Base-by-base conservation (phyloP, 2,329 filamentous ascomycete genomes). In the Penicillium sp. region DNA sequence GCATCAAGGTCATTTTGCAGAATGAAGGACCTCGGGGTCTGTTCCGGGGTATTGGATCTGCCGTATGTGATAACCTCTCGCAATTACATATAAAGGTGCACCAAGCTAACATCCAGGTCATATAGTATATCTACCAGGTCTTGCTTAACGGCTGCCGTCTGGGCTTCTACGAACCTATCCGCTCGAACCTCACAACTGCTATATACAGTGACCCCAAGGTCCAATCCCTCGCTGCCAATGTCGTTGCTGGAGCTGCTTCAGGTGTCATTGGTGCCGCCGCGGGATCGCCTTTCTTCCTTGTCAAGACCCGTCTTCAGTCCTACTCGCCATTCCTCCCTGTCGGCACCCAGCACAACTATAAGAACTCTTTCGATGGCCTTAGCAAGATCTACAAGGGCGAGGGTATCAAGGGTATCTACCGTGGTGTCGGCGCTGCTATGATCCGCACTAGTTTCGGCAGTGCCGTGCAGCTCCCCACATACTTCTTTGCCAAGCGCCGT, bases 81-180 rank as follows among this genome's bases (percentile, higher is more conserved):
- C n/a, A 49, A 19, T 8, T 19, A 5, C 13, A 17, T 19, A 25
- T 31, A 40, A 12, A 45, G 12, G 2, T 7, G 4, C 27, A 21
- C 10, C 9, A 15, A 17, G 9, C 56, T 57, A 48, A 61, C 27
- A 4, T 19, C 25, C 8, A 42, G 29, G 23, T 42, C 61, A 45
- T 57, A 54, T 69, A 86, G 83, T 99, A 97, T 76, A 82, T 96
- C 72, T 99, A 99, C 80, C 94, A 99, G 79, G 86, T 97, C 70
- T 86, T 96, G 51, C 87, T 99, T 69, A 99, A 99, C 75, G 94
- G 94, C 70, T 99, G 93, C 78, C 91, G 94, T 55, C 82, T 99
- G 55, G 93, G 94, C 61, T 97, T 99, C 82, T 99, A 99, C 82
- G 94, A 99, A 74, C 94, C 94, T 6, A 86, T 97, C 78, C 91